Conservation (phyloP, 176 grass and related monocot species). For the Musa schizocarpa region DNA sequence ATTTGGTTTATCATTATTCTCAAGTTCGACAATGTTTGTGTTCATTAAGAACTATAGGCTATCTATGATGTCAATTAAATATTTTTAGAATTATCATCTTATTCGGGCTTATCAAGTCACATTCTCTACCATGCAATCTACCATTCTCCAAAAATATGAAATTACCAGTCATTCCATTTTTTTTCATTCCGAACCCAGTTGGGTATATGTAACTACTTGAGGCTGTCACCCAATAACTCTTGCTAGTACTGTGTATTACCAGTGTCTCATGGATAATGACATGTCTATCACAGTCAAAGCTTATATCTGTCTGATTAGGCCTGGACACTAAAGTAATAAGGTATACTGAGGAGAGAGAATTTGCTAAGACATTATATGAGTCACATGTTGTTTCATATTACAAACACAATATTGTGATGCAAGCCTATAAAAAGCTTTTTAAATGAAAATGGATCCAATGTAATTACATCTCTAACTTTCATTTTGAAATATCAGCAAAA, state of each 20-base stretch:
- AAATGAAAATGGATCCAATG: background rate
- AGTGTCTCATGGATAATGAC: too few species aligned
- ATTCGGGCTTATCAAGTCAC: background rate
- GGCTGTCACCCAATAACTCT: too few species aligned
- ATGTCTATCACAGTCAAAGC: too few species aligned
- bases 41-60: background rate
- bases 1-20: slow-evolving; percentile 1
- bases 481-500: too few species aligned
- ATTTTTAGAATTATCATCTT: background rate
- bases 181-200: too few species aligned
- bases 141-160: too few species aligned
- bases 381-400: background rate
- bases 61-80: slow-evolving; percentile 4
- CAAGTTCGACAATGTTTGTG: background rate
- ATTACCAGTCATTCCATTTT: too few species aligned
- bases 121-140: too few species aligned
- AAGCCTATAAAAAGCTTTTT: background rate
- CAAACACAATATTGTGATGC: background rate
- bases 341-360: background rate
- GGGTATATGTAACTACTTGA: too few species aligned
- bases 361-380: background rate
- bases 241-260: too few species aligned
- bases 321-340: background rate
- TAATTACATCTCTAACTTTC: background rate
- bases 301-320: background rate